Evolutionary conservation across 2,329 filamentous ascomycete species (phyloP).

Genomic region (Cladophialophora yegresii): DNA sequence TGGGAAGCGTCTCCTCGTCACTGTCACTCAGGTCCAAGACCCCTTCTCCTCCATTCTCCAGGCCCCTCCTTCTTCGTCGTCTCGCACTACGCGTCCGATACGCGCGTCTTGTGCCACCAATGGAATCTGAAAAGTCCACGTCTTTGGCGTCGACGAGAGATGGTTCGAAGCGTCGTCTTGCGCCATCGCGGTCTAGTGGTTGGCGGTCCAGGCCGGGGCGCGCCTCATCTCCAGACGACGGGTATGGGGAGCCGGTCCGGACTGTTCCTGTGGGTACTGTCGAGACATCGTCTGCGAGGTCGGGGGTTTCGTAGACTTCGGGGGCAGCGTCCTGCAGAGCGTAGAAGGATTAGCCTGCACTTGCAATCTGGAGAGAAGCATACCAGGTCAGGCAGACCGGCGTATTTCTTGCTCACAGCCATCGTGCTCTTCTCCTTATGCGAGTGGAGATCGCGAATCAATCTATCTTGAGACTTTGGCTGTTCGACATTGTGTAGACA

Average conservation of each 20-base stretch:
- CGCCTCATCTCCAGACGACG: constrained; percentile 59
- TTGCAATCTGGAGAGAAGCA: constrained; percentile 22
- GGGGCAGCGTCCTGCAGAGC: constrained; percentile 76
- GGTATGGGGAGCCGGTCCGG: constrained; percentile 58
- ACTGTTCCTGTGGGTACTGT: constrained; percentile 65
- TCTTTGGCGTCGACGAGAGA: constrained; percentile 73
- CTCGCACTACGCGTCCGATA: constrained; percentile 74
- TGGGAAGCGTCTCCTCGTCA: constrained; percentile 74
- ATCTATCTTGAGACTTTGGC: neutral
- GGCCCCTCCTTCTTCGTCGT: constrained; percentile 51
- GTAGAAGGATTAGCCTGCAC: neutral
- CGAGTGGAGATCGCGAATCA: neutral
- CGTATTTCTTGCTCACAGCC: constrained; percentile 79
- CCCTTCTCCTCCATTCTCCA: constrained; percentile 55
- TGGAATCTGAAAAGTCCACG: constrained; percentile 86
- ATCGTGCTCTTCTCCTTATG: constrained; percentile 47
- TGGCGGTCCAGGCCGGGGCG: constrained; percentile 71
- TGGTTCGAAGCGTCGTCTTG: constrained; percentile 76
- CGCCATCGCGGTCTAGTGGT: constrained; percentile 73
- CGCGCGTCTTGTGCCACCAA: constrained; percentile 77
- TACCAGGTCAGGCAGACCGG: constrained; percentile 77
- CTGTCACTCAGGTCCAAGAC: constrained; percentile 67
- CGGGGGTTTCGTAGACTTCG: constrained; percentile 95
- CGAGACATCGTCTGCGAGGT: constrained; percentile 84
- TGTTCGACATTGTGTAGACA: neutral